A percentile compares a stretch with the other conserved stretches of the same genome.
Conservation (phyloP, 2,329 filamentous ascomycete species). For the Pyrenochaeta sp. region DNA sequence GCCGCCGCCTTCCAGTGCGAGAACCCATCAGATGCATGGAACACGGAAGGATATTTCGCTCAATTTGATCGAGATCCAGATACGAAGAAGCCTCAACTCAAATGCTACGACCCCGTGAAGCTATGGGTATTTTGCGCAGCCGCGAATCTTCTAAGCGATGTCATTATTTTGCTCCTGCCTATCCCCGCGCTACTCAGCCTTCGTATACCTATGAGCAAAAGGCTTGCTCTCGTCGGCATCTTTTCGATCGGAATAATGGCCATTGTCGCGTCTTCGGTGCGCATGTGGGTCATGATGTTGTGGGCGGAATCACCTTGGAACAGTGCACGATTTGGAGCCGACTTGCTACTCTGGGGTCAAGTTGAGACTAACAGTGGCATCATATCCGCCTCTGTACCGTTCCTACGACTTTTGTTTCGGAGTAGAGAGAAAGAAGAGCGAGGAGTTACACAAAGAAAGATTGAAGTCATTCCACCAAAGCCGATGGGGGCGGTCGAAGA, state of each 20-base stretch:
- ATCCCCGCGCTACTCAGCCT: slow-evolving; percentile 56
- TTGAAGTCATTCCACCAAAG: slow-evolving; percentile 21
- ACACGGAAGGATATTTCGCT: slow-evolving; percentile 35
- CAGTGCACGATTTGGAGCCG: slow-evolving; percentile 43
- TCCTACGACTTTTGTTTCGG: slow-evolving; percentile 53
- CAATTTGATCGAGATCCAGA: slow-evolving; percentile 36
- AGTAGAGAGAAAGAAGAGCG: slow-evolving; percentile 23
- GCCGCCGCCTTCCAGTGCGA: slow-evolving; percentile 44
- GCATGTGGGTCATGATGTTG: slow-evolving; percentile 46
- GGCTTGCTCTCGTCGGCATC: slow-evolving; percentile 57
- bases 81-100: slow-evolving; percentile 22
- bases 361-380: slow-evolving; percentile 58
- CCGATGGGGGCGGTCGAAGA: slow-evolving; percentile 3
- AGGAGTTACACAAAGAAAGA: slow-evolving; percentile 11
- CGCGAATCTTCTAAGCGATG: slow-evolving; percentile 52
- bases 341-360: slow-evolving; percentile 54
- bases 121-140: slow-evolving; percentile 48
- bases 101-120: slow-evolving; percentile 42
- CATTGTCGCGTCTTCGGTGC: slow-evolving; percentile 44
- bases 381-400: slow-evolving; percentile 55
- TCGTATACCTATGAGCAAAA: slow-evolving; percentile 58
- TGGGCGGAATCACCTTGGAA: slow-evolving; percentile 48
- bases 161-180: slow-evolving; percentile 54
- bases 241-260: slow-evolving; percentile 47
- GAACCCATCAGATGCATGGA: slow-evolving; percentile 38